phyloP scores from a whole-genome alignment of 345 rosid species.

The Corymbia maculata region DNA sequence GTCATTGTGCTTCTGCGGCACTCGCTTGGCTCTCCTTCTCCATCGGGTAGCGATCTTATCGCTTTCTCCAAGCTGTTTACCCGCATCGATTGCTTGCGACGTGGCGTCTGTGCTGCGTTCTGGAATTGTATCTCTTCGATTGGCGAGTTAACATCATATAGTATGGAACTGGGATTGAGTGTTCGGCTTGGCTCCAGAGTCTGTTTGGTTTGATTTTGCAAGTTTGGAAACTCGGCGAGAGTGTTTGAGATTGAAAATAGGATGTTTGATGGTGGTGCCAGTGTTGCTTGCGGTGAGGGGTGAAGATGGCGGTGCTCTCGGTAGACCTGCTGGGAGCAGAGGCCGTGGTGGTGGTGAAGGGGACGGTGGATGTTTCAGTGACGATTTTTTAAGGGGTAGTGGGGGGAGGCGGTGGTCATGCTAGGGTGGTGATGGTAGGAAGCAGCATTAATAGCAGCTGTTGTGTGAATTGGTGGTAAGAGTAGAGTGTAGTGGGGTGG shows the following conservation, averaged over 20 bases:
- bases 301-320: background rate
- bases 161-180: background rate
- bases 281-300: background rate
- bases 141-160: background rate
- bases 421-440: background rate
- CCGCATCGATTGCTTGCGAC: background rate
- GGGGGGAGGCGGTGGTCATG: background rate
- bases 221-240: background rate
- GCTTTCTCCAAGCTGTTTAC: background rate
- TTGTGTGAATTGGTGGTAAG: background rate
- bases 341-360: background rate
- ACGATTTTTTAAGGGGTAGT: background rate
- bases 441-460: background rate
- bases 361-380: background rate
- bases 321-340: background rate
- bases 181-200: background rate
- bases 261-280: background rate
- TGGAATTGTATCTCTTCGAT: background rate
- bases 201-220: background rate
- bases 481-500: background rate
- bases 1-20: conserved; percentile 50
- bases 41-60: conserved; percentile 15
- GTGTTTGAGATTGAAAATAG: background rate
- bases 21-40: conserved; percentile 16
- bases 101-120: background rate